Evolutionary conservation across 768 basidiomycete species (phyloP).

Genomic region (Pisolithus marmoratus): DNA sequence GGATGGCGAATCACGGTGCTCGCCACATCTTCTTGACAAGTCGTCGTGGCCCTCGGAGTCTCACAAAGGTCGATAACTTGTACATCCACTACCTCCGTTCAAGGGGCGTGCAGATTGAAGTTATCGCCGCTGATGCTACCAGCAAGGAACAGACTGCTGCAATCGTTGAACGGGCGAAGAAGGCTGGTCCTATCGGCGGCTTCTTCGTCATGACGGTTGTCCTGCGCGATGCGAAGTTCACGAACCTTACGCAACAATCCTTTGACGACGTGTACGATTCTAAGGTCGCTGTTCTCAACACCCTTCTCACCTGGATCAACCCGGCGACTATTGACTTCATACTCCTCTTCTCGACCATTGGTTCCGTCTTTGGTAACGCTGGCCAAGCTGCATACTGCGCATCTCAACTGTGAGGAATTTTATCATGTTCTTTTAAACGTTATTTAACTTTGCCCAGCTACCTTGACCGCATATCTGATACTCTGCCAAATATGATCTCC

Average conservation of each 20-base stretch:
- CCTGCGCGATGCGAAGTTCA: slow-evolving; percentile 28
- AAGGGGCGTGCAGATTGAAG: slow-evolving; percentile 20
- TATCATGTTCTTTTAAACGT: neutral
- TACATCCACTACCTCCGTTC: slow-evolving; percentile 23
- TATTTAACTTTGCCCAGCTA: slow-evolving; percentile 15
- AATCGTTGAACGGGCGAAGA: slow-evolving; percentile 17
- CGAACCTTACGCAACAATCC: slow-evolving; percentile 28
- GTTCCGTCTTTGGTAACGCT: slow-evolving; percentile 28
- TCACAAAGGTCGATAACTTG: slow-evolving; percentile 20
- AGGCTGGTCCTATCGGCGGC: slow-evolving; percentile 25
- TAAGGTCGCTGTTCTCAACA: slow-evolving; percentile 17
- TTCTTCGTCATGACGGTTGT: slow-evolving; percentile 31
- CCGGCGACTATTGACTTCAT: slow-evolving; percentile 24
- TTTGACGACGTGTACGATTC: slow-evolving; percentile 20
- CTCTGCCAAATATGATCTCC: slow-evolving; percentile 26
- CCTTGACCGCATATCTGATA: slow-evolving; percentile 26
- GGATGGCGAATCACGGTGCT: slow-evolving; percentile 30
- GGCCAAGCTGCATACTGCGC: slow-evolving; percentile 22
- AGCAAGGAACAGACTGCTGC: slow-evolving; percentile 17
- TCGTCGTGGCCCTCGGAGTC: slow-evolving; percentile 15
- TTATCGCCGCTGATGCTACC: slow-evolving; percentile 22
- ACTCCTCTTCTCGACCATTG: slow-evolving; percentile 29
- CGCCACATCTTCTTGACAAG: slow-evolving; percentile 27
- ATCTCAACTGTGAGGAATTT: slow-evolving; percentile 8
- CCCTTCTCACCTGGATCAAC: slow-evolving; percentile 10